phyloP scores from a whole-genome alignment of 2,329 filamentous ascomycete genomes.

The Penicillium vulpinum region DNA sequence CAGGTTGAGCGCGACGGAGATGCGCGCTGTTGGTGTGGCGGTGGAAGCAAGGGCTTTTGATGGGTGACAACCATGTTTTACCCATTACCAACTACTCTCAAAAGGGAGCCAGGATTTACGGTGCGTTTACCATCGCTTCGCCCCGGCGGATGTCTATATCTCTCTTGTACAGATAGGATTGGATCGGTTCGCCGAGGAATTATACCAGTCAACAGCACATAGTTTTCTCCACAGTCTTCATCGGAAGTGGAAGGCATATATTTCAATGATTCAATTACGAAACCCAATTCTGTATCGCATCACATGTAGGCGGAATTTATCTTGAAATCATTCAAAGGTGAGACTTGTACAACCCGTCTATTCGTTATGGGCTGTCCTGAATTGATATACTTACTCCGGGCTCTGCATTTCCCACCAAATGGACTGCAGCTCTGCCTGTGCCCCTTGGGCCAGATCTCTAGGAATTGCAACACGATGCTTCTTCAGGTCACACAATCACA shows the following conservation, averaged over 20 bases:
- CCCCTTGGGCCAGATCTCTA: not conserved
- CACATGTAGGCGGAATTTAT: constrained; percentile 4
- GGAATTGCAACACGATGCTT: not conserved
- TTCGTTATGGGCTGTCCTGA: not conserved
- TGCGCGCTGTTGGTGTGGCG: constrained; percentile 62
- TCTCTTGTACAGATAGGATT: constrained; percentile 14
- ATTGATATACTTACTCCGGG: not conserved
- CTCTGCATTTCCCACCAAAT: not conserved
- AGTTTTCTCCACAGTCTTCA: not conserved
- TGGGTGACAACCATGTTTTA: not conserved
- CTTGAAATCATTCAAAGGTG: not conserved
- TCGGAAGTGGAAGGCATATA: not conserved
- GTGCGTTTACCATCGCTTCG: not conserved
- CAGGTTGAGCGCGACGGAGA: constrained; percentile 88
- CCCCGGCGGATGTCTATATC: not conserved
- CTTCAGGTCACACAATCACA: not conserved
- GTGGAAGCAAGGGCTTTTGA: constrained; percentile 40
- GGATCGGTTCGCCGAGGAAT: constrained; percentile 1
- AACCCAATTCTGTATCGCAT: not conserved
- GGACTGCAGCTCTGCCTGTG: not conserved
- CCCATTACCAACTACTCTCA: not conserved
- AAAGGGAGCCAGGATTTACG: not conserved
- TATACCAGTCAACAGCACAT: constrained; percentile 8
- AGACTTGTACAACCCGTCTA: constrained; percentile 3
- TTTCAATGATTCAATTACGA: not conserved